Conservation (phyloP, 345 rosid species). For the Melaleuca quinquenervia region DNA sequence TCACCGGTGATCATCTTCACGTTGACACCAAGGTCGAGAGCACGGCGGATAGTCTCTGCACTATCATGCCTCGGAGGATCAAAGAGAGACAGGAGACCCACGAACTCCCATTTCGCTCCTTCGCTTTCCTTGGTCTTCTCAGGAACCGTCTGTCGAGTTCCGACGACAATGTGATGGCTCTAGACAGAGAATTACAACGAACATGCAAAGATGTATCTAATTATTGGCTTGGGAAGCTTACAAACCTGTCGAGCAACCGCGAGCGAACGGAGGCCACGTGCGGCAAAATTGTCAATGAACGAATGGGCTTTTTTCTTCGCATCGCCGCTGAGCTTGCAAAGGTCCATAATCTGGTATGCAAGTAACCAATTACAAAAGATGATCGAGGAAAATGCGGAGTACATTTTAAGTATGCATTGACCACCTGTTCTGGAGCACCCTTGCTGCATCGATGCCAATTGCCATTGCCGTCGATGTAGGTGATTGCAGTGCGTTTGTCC, state of each 20-base stretch:
- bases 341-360: constrained; percentile 23
- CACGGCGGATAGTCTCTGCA: constrained; percentile 26
- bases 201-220: not conserved
- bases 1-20: constrained; percentile 35
- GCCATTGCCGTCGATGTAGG: constrained; percentile 22
- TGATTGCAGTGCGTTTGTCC: constrained; percentile 41
- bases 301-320: constrained; percentile 15
- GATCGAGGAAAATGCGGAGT: not conserved
- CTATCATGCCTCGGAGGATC: constrained; percentile 38
- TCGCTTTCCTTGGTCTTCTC: constrained; percentile 33
- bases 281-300: constrained; percentile 23
- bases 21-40: constrained; percentile 28
- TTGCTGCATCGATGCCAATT: constrained; percentile 37
- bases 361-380: not conserved
- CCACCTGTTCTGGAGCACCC: constrained; percentile 43
- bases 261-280: constrained; percentile 39
- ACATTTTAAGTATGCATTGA: not conserved
- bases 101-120: constrained; percentile 36
- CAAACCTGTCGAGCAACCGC: constrained; percentile 31
- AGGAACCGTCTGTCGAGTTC: constrained; percentile 7
- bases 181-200: not conserved
- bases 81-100: constrained; percentile 36
- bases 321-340: constrained; percentile 21
- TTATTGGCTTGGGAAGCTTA: not conserved
- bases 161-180: not conserved